These are phyloP conservation scores for Starmera pachycereana DNA, from an alignment of 805 yeast species.

Conservation along the genomic window DNA sequence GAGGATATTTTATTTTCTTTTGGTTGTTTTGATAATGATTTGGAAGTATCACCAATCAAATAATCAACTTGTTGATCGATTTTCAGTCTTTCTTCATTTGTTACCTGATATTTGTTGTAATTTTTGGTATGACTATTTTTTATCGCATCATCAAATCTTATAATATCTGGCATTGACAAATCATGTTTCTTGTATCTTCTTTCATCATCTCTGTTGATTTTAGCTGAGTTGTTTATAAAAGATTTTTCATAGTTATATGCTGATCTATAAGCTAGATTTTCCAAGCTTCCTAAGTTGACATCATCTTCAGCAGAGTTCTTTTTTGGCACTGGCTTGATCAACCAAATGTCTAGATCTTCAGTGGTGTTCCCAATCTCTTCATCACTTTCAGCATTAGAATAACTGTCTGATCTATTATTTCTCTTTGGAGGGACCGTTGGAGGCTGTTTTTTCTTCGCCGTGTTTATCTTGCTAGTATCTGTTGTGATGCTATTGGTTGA, in stretches of 20 bases:
- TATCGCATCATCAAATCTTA: conserved; percentile 16
- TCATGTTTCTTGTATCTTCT: conserved; percentile 5
- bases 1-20: background rate
- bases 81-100: conserved; percentile 9
- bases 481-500: no score
- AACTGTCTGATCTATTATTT: no score
- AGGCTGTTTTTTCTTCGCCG: no score
- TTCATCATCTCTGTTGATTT: background rate
- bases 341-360: no score
- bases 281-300: conserved; percentile 8
- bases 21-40: background rate
- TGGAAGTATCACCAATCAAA: conserved; percentile 7
- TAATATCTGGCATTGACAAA: conserved; percentile 10
- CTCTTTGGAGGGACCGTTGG: no score
- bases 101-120: conserved; percentile 11
- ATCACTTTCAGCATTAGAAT: no score
- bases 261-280: conserved; percentile 44
- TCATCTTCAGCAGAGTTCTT: no score
- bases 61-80: conserved; percentile 10
- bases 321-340: no score
- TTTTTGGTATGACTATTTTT: conserved; percentile 1
- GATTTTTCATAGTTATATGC: conserved; percentile 43
- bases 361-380: no score
- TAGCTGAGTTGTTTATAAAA: conserved; percentile 54
- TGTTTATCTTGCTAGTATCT: no score